Evolutionary conservation across 106 monocot genomes (phyloP).

Genomic region (Platanthera guangdongensis): DNA sequence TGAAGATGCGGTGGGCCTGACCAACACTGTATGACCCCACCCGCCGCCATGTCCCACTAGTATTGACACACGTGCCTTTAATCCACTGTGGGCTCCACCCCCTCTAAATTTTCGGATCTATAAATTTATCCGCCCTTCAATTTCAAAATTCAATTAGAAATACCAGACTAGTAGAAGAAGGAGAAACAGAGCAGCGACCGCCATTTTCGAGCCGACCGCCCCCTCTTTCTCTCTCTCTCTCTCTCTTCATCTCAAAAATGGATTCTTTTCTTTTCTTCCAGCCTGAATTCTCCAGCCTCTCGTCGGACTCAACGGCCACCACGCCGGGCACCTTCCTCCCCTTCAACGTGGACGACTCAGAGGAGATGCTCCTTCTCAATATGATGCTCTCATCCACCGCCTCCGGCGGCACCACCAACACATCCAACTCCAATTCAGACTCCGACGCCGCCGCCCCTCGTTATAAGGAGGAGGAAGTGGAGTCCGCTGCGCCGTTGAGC

Average conservation of each 20-base stretch:
- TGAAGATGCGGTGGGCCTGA: too few species aligned
- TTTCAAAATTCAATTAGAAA: too few species aligned
- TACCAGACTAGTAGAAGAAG: too few species aligned
- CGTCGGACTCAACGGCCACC: constrained; percentile 11
- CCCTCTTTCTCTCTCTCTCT: neutral
- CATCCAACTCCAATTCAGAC: neutral
- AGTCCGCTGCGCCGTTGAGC: neutral
- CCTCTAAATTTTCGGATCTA: neutral
- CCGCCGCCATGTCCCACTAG: neutral
- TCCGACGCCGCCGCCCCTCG: neutral
- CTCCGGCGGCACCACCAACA: neutral
- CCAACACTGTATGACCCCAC: neutral
- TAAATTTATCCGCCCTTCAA: neutral
- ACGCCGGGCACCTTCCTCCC: constrained; percentile 22
- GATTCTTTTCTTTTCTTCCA: neutral
- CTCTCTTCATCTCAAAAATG: neutral
- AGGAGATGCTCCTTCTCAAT: constrained; percentile 52
- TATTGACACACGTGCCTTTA: constrained; percentile 1
- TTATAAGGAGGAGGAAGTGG: constrained; percentile 4
- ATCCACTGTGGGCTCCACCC: neutral
- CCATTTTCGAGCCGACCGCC: neutral
- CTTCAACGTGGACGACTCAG: constrained; percentile 58
- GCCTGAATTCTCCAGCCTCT: constrained; percentile 6
- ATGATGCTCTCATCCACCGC: constrained; percentile 23
- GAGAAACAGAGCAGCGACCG: neutral